These are phyloP conservation scores for Ceriops zippeliana DNA, from an alignment of 345 rosid genomes.

Conservation along the genomic window DNA sequence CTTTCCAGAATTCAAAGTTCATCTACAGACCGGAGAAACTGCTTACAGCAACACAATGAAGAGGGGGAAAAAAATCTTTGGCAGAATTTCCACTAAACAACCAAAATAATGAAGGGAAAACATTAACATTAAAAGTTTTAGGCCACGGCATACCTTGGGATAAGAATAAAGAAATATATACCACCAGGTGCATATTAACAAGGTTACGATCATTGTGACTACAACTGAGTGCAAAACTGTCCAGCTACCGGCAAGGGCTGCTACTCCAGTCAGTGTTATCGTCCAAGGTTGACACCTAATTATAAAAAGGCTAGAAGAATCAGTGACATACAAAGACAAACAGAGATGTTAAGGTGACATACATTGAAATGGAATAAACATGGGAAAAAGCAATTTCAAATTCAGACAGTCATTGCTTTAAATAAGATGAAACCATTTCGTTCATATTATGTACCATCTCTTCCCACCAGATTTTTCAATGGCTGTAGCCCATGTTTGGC, in stretches of 20 bases:
- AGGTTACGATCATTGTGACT: slow-evolving; percentile 42
- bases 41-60: not conserved
- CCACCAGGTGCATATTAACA: slow-evolving; percentile 70
- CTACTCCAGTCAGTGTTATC: slow-evolving; percentile 60
- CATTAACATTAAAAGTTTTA: not conserved
- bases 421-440: too few species aligned
- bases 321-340: not conserved
- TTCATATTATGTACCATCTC: too few species aligned
- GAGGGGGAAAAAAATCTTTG: not conserved
- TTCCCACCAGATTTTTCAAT: too few species aligned
- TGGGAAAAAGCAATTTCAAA: not conserved
- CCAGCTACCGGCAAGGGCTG: slow-evolving; percentile 67
- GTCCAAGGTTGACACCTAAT: slow-evolving; percentile 99
- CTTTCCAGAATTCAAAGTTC: too few species aligned
- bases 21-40: too few species aligned
- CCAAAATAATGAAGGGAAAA: not conserved
- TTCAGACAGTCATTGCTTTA: too few species aligned
- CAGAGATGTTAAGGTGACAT: not conserved
- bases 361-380: not conserved
- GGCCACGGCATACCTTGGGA: slow-evolving; percentile 57
- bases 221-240: slow-evolving; percentile 49
- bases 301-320: slow-evolving; percentile 7
- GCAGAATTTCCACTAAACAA: not conserved
- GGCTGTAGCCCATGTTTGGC: too few species aligned
- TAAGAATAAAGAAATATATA: slow-evolving; percentile 78